Evolutionary conservation across 768 basidiomycete species (phyloP), one percentile per base, ranked within the genome.

Genomic region (Tulasnella sp.): DNA sequence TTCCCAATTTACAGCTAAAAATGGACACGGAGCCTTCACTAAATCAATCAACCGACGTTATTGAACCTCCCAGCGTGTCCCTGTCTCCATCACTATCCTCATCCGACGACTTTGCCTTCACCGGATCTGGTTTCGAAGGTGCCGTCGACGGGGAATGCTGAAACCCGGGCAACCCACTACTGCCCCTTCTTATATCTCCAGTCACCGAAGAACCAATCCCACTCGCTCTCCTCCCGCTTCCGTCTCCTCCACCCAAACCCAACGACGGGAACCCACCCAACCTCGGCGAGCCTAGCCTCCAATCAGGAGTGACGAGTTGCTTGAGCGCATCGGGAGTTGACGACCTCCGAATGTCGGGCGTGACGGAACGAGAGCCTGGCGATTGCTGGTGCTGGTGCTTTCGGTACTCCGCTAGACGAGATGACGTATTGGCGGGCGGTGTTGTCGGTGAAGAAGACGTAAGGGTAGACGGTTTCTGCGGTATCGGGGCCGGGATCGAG

Each of bases 31-130:
- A 29, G 4, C 52, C 11, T 29, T 59, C 29, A 52, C 4, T 22
- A 22, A 59, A 22, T 59, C 52, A 70, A 52, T 70, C 69, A 8
- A 70, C 69, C 35, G 69, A 70, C 3, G 69, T 70, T 26, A 70
- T 22, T 11, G 69, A 70, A 11, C 69, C 69, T 35, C 47, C 69
- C 44, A 59, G 17, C 6, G 69, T 70, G 2, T 39, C 42, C 26
- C 39, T 22, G 29, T 70, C 69, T 47, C 22, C 69, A 6, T 70
- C 69, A 36, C 69, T 70, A 32, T 44, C 69, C 22, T 70, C 69
- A 16, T 70, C 69, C 11, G 69, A 39, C 11, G 34, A 17, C 40
- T 67, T 44, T 11, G 14, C 39, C 39, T 6, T 52, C 17, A 32
- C 42, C 16, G 19, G 8, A 29, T 19, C 29, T 5, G 22, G 16